Percentiles rank a stretch among this genome's conserved stretches.
These are phyloP conservation scores for Leccinum truebloodii DNA, from an alignment of 768 basidiomycete species.

Conservation along the genomic window DNA sequence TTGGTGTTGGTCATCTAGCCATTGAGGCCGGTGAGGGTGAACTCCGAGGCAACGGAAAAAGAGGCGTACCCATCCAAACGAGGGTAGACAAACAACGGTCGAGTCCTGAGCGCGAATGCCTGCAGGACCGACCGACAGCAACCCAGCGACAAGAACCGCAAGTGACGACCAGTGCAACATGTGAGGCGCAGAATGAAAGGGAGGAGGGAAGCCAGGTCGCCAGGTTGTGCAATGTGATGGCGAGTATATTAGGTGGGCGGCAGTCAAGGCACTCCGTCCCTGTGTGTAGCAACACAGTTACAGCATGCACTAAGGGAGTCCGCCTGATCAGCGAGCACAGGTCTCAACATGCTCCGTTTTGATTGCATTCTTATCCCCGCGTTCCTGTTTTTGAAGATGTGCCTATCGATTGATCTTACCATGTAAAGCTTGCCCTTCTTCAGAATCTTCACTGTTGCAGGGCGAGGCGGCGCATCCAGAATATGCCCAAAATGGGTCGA, in stretches of 20 bases:
- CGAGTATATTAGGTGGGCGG: too few relatives aligned
- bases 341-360: background rate
- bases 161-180: constrained; percentile 15
- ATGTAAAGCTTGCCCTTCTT: background rate
- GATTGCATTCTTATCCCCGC: background rate
- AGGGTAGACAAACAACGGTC: constrained; percentile 19
- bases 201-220: background rate
- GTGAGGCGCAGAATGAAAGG: constrained; percentile 8
- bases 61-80: constrained; percentile 31
- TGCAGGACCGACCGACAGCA: constrained; percentile 20
- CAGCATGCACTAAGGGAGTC: background rate
- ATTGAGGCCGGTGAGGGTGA: background rate
- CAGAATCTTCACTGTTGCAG: too few relatives aligned
- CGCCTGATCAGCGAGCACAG: background rate
- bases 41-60: background rate
- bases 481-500: background rate
- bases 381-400: background rate
- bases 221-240: too few relatives aligned
- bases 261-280: too few relatives aligned
- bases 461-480: too few relatives aligned
- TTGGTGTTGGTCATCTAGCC: constrained; percentile 43
- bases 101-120: constrained; percentile 26
- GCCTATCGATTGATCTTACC: background rate
- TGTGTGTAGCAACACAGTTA: constrained; percentile 4
- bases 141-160: constrained; percentile 16